These are phyloP conservation scores for Gossypium rotundifolium DNA, from an alignment of 345 rosid genomes.

Conservation along the genomic window DNA sequence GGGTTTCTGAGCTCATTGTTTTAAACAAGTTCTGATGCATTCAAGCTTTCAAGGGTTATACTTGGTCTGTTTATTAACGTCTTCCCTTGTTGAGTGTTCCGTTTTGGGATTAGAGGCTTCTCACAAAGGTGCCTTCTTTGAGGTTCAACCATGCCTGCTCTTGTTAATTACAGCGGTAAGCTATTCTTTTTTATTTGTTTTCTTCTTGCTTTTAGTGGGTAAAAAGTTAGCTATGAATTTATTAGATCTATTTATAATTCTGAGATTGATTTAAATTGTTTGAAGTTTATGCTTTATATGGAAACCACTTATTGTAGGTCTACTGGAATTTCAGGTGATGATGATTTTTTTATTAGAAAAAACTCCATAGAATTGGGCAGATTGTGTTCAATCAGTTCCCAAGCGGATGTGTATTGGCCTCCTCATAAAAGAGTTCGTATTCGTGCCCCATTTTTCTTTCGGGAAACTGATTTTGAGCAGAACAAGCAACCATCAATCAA, in stretches of 20 bases:
- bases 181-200: background rate
- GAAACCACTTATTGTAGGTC: constrained; percentile 4
- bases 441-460: constrained; percentile 27
- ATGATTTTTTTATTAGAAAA: constrained; percentile 37
- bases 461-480: constrained; percentile 22
- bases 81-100: constrained; percentile 6
- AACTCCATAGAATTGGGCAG: constrained; percentile 34
- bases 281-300: background rate
- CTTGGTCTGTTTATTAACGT: constrained; percentile 16
- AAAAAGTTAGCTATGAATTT: background rate
- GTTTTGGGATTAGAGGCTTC: constrained; percentile 16
- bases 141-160: constrained; percentile 52
- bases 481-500: constrained; percentile 42
- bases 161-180: constrained; percentile 56
- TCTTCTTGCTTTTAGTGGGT: background rate
- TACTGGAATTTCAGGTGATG: constrained; percentile 44
- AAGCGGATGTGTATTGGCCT: constrained; percentile 42
- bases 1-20: constrained; percentile 32
- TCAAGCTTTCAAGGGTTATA: constrained; percentile 23
- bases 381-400: constrained; percentile 33
- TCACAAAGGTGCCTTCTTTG: constrained; percentile 16
- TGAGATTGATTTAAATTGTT: background rate
- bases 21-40: constrained; percentile 26
- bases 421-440: constrained; percentile 60
- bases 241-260: background rate